Base-by-base conservation (phyloP, 805 yeast species). In the Saccharomycopsis vini region DNA sequence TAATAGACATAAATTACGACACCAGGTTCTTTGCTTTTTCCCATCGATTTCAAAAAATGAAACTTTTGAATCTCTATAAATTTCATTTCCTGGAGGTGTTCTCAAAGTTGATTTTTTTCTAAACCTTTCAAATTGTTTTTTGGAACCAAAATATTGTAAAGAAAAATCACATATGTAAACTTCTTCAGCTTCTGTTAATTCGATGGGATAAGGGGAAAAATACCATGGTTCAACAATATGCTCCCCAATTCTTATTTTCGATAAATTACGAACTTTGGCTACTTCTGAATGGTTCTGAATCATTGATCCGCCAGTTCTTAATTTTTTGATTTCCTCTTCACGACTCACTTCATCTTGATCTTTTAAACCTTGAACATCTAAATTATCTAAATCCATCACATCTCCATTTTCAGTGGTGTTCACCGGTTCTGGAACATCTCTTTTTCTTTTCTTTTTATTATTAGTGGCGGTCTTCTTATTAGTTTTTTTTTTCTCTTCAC, bases 81-180 rank as follows among this genome's bases (percentile, higher is more conserved):
- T 89, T 58, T 92, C 98, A 64, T 92, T 92, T 0, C 99, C 99
- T 0, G 99, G 99, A 1, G 99, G 99, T 57, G 90, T 97, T 58
- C 81, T 78, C 63, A 92, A 69, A 1, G 94, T 81, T 59, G 94
- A 84, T 58, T 92, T 92, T 22, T 76, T 61, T 56, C 97, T 71
- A 64, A 87, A 92, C 50, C 99, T 69, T 64, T 92, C 94, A 64
- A 90, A 92, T 62, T 89, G 97, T 56, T 84, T 86, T 50, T 72
- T 69, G 0, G 95, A 84, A 3, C 95, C 92, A 63, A 86, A 92
- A 62, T 86, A 92, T 47, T 85, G 78, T 47, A 92, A 62, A 2
- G 96, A 79, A 59, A 84, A 92, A 62, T 89, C 97, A 63, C 95
- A 92, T 37, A 92, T 82, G 59, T 82, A 92, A 20, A 92, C 74